A percentile compares a stretch with the other conserved stretches of the same genome.
Conservation (phyloP, 257 asterid genomes). For the Przewalskia tangutica region DNA sequence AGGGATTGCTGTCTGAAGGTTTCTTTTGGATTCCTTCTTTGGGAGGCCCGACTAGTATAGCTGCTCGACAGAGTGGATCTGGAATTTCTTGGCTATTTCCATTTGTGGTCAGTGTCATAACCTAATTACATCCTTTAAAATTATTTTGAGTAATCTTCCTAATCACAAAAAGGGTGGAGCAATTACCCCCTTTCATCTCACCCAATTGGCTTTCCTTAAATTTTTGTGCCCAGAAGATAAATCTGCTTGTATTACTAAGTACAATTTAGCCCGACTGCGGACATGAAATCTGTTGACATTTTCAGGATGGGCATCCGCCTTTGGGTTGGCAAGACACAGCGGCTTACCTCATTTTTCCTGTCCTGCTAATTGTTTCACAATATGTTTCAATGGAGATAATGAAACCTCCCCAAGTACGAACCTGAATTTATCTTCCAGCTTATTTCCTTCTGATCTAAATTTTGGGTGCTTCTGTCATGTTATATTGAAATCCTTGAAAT, state of each 20-base stretch:
- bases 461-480: constrained; percentile 10
- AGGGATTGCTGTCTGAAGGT: constrained; percentile 98
- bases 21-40: constrained; percentile 99
- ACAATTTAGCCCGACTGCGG: background rate
- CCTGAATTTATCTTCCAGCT: constrained; percentile 2
- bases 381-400: constrained; percentile 92
- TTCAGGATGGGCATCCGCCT: constrained; percentile 99
- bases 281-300: background rate
- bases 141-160: background rate
- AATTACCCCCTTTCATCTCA: background rate
- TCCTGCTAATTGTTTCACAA: constrained; percentile 80
- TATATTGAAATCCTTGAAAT: constrained; percentile 25
- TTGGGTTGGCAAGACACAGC: constrained; percentile 95
- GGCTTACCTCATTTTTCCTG: constrained; percentile 93
- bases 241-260: background rate
- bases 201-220: background rate
- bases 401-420: constrained; percentile 98
- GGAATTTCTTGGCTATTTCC: constrained; percentile 97
- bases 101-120: constrained; percentile 58
- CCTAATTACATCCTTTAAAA: background rate
- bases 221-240: background rate
- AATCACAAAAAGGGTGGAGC: background rate
- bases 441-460: background rate
- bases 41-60: constrained; percentile 99
- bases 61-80: constrained; percentile 97